Evolutionary conservation across 1,284 basidiomycete species (phyloP).

Genomic region (Mixia osmundae): DNA sequence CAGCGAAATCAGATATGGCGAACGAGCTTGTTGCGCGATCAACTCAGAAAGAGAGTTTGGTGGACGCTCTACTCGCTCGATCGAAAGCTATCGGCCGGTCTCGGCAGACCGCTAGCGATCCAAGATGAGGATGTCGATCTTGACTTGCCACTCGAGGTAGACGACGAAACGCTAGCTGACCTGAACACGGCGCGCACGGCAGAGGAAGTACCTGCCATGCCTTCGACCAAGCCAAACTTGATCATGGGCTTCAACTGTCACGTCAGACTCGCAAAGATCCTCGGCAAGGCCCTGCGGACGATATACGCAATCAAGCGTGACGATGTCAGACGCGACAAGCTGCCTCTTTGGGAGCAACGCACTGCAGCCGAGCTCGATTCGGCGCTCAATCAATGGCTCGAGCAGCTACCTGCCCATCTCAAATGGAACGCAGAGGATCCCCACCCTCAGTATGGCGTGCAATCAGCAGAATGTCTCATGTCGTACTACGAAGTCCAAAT

Average conservation of each 20-base stretch:
- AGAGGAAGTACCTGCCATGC: neutral
- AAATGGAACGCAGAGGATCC: conserved; percentile 4
- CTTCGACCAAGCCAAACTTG: neutral
- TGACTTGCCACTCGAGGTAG: conserved; percentile 51
- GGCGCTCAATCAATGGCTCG: conserved; percentile 10
- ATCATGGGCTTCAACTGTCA: neutral
- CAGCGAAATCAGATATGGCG: conserved; percentile 21
- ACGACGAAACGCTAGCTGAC: conserved; percentile 34
- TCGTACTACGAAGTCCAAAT: conserved; percentile 6
- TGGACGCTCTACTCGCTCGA: conserved; percentile 29
- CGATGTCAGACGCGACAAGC: neutral
- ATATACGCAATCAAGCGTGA: neutral
- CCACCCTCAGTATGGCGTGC: neutral
- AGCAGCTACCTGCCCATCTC: conserved; percentile 6
- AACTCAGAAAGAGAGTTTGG: conserved; percentile 53
- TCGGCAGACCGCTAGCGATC: conserved; percentile 57
- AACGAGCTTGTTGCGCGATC: conserved; percentile 27
- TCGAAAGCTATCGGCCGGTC: conserved; percentile 15
- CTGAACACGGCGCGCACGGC: conserved; percentile 4
- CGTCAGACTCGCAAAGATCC: neutral
- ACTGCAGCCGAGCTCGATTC: conserved; percentile 6
- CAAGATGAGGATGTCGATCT: conserved; percentile 68
- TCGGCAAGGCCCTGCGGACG: neutral
- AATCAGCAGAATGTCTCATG: neutral
- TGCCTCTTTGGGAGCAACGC: neutral